phyloP scores from a whole-genome alignment of 177 flowering plant genomes.

The Vitis hybrid region DNA sequence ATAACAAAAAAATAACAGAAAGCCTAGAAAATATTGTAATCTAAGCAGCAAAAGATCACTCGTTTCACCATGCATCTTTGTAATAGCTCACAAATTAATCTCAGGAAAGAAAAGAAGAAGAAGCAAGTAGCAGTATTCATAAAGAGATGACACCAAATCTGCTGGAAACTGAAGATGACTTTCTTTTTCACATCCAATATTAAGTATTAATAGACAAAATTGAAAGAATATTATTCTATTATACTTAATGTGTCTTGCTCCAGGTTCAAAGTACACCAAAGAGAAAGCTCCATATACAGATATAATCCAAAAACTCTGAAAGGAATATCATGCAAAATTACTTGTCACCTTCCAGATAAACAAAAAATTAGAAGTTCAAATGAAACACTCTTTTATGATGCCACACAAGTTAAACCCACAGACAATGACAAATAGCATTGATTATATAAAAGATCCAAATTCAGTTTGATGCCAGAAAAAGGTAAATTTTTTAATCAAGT shows the following conservation, averaged over 20 bases:
- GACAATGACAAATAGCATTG: not conserved
- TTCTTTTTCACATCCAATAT: not conserved
- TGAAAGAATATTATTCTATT: too few relatives aligned
- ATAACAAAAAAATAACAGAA: not conserved
- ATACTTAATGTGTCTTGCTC: too few relatives aligned
- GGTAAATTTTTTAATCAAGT: too few relatives aligned
- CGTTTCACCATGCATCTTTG: not conserved
- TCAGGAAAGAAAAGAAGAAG: not conserved
- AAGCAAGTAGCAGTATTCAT: too few relatives aligned
- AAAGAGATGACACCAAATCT: not conserved
- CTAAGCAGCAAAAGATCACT: not conserved
- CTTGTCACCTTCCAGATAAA: not conserved
- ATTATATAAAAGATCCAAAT: not conserved
- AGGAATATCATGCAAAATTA: too few relatives aligned
- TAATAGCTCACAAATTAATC: not conserved
- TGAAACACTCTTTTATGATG: not conserved
- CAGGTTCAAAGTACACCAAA: too few relatives aligned
- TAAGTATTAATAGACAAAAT: too few relatives aligned
- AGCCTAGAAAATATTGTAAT: not conserved
- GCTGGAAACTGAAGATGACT: not conserved
- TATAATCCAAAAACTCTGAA: too few relatives aligned
- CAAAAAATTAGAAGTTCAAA: not conserved
- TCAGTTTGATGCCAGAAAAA: not conserved
- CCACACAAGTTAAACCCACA: slow-evolving; percentile 1
- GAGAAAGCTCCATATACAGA: too few relatives aligned